Conservation (phyloP, 352 stramenopile species). For the Phytophthora pluvialis region DNA sequence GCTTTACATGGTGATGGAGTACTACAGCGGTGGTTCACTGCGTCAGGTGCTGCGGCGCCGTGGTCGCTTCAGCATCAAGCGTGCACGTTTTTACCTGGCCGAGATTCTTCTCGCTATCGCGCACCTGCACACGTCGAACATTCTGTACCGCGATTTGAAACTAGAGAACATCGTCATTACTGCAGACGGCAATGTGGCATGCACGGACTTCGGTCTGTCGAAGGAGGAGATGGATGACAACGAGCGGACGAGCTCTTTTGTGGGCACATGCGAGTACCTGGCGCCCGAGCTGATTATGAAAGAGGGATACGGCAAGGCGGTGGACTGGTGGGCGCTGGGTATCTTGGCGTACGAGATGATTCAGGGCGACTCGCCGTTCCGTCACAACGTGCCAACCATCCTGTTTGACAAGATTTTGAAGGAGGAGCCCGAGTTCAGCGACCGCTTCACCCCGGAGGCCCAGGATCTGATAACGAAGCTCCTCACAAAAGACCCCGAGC, state of each 20-base stretch:
- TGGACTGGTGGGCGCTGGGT: slow-evolving; percentile 82
- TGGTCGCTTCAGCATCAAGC: slow-evolving; percentile 76
- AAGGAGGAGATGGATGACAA: slow-evolving; percentile 82
- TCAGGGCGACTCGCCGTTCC: slow-evolving; percentile 76
- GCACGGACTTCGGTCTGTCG: slow-evolving; percentile 76
- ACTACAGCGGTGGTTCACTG: slow-evolving; percentile 75
- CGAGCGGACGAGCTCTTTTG: slow-evolving; percentile 69
- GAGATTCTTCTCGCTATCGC: slow-evolving; percentile 75
- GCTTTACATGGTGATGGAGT: slow-evolving; percentile 86
- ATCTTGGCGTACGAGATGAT: slow-evolving; percentile 83
- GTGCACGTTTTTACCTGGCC: slow-evolving; percentile 69
- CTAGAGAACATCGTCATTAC: slow-evolving; percentile 81
- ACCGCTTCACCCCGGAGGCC: slow-evolving; percentile 71
- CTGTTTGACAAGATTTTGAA: slow-evolving; percentile 84
- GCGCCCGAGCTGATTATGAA: slow-evolving; percentile 77
- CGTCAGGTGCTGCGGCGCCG: slow-evolving; percentile 70
- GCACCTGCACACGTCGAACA: slow-evolving; percentile 66
- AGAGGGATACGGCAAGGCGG: slow-evolving; percentile 70
- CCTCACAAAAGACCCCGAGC: slow-evolving; percentile 59
- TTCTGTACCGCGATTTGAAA: slow-evolving; percentile 81
- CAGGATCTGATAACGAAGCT: slow-evolving; percentile 69
- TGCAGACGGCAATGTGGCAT: slow-evolving; percentile 71
- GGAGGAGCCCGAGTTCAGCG: slow-evolving; percentile 72
- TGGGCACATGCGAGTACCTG: slow-evolving; percentile 80
- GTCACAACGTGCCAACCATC: slow-evolving; percentile 67